These are phyloP conservation scores for Naganishia randhawae DNA, from an alignment of 768 basidiomycete genomes.

Conservation along the genomic window DNA sequence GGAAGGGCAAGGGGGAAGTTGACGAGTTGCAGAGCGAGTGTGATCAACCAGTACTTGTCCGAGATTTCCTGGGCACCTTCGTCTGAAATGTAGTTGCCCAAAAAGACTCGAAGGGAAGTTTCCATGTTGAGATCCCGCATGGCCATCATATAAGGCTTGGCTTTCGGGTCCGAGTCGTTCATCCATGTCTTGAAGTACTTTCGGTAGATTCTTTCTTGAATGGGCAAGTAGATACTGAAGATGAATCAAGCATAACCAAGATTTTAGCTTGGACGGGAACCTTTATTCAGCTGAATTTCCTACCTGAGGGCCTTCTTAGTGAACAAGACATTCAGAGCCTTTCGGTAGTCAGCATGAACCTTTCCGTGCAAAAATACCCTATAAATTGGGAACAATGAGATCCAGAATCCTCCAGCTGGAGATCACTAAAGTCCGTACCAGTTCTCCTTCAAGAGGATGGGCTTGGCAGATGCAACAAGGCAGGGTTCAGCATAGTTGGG, in stretches of 20 bases:
- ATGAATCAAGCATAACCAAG: conserved; percentile 3
- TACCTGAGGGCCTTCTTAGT: conserved; percentile 68
- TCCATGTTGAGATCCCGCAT: conserved; percentile 95
- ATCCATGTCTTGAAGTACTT: conserved; percentile 74
- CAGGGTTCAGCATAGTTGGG: conserved; percentile 89
- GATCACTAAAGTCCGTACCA: conserved; percentile 58
- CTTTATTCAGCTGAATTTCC: not conserved
- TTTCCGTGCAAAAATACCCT: conserved; percentile 99
- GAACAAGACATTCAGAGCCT: conserved; percentile 82
- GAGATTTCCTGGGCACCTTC: conserved; percentile 73
- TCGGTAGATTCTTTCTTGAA: conserved; percentile 78
- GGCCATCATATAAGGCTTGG: conserved; percentile 69
- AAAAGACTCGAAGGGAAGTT: conserved; percentile 91
- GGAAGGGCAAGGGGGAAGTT: conserved; percentile 95
- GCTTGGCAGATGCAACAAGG: conserved; percentile 85
- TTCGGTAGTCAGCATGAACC: conserved; percentile 86
- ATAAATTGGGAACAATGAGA: not conserved
- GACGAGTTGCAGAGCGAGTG: conserved; percentile 90
- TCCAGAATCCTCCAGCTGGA: not conserved
- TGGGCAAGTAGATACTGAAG: conserved; percentile 69
- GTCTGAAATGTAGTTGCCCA: conserved; percentile 82
- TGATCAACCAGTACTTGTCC: conserved; percentile 94
- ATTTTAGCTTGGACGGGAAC: not conserved
- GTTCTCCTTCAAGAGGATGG: conserved; percentile 76
- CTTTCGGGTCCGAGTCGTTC: conserved; percentile 52